Percentiles rank a stretch among this genome's conserved stretches.
Evolutionary conservation across 768 basidiomycete genomes (phyloP).

Genomic region (Suillus occidentalis): DNA sequence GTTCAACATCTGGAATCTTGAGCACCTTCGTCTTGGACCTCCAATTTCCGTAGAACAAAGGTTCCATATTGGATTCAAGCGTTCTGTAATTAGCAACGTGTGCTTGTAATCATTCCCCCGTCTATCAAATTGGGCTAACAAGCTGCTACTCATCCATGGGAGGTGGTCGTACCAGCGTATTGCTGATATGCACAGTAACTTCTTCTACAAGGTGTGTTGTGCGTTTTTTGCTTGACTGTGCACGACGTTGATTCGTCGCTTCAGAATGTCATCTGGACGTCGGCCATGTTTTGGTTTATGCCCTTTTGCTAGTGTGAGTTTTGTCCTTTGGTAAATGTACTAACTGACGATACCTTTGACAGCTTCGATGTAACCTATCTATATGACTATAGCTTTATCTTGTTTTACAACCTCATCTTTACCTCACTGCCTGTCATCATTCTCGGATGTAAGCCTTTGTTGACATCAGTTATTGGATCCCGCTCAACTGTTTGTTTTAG

Average conservation of each 20-base stretch:
- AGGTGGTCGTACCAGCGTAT: slow-evolving; percentile 96
- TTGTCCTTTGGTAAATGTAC: slow-evolving; percentile 6
- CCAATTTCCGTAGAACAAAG: slow-evolving; percentile 9
- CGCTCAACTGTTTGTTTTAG: slow-evolving; percentile 26
- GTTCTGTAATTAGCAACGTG: too few species aligned
- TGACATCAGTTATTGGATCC: not conserved
- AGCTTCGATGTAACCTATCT: slow-evolving; percentile 95
- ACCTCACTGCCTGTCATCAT: slow-evolving; percentile 91
- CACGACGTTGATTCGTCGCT: slow-evolving; percentile 12
- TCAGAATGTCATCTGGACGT: slow-evolving; percentile 90
- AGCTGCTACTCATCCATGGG: slow-evolving; percentile 90
- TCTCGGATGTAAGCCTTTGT: slow-evolving; percentile 66
- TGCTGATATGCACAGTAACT: slow-evolving; percentile 96
- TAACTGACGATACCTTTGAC: slow-evolving; percentile 19
- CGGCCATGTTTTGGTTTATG: slow-evolving; percentile 92
- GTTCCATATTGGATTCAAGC: slow-evolving; percentile 13
- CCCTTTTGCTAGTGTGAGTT: slow-evolving; percentile 79
- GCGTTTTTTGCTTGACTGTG: slow-evolving; percentile 1
- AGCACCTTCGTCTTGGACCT: slow-evolving; percentile 13
- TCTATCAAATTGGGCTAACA: slow-evolving; percentile 23
- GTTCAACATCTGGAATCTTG: slow-evolving; percentile 14
- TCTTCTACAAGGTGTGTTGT: slow-evolving; percentile 89
- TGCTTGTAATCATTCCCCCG: too few species aligned
- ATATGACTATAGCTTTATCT: slow-evolving; percentile 92
- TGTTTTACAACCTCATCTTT: slow-evolving; percentile 90